These are phyloP conservation scores for Plasmopara halstedii DNA, from an alignment of 352 stramenopile genomes.

Conservation along the genomic window DNA sequence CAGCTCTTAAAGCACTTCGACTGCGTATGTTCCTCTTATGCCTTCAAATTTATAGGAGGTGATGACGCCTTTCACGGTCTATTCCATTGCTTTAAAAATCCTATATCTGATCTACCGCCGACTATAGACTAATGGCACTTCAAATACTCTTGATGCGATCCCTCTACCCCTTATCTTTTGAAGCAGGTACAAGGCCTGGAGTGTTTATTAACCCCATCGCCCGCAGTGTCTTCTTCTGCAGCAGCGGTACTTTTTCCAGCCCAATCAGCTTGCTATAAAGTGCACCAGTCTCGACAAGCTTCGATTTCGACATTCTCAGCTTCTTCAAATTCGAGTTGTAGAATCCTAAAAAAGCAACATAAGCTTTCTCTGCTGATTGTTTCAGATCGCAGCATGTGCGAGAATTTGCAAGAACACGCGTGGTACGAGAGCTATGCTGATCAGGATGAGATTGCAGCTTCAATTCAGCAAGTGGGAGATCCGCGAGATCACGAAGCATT, in stretches of 20 bases:
- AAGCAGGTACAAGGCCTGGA: conserved; percentile 37
- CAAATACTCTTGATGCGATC: conserved; percentile 1
- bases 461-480: conserved; percentile 49
- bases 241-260: conserved; percentile 45
- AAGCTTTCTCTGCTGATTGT: conserved; percentile 78
- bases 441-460: conserved; percentile 20
- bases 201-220: conserved; percentile 78
- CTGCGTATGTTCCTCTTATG: no score
- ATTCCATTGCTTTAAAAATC: conserved; percentile 4
- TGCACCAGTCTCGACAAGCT: conserved; percentile 75
- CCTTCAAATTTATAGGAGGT: no score
- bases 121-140: no score
- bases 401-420: conserved; percentile 26
- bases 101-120: no score
- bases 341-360: conserved; percentile 93
- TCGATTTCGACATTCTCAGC: conserved; percentile 35
- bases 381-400: conserved; percentile 40
- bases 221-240: conserved; percentile 79
- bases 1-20: conserved; percentile 7
- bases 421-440: conserved; percentile 19
- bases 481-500: conserved; percentile 61
- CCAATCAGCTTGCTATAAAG: conserved; percentile 52
- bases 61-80: no score
- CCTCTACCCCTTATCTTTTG: conserved; percentile 4
- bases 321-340: conserved; percentile 85